Conservation (phyloP, 495 filamentous ascomycete genomes). For the Parathielavia appendiculata region DNA sequence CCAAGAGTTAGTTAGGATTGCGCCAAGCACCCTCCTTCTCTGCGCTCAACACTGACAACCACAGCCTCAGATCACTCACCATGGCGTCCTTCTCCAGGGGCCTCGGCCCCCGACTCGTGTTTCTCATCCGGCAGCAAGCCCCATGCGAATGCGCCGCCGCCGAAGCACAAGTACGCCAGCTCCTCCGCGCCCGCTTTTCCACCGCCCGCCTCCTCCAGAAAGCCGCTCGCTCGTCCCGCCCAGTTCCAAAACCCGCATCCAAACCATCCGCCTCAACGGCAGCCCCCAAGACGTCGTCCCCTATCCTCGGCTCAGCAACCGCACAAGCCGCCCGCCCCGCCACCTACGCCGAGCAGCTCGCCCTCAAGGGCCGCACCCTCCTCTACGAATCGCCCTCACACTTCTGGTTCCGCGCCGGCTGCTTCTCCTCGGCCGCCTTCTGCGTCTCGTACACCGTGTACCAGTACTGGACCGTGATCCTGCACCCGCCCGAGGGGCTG, state of each 20-base stretch:
- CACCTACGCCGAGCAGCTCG: constrained; percentile 43
- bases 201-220: constrained; percentile 20
- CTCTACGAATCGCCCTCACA: constrained; percentile 62
- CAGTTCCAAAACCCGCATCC: neutral
- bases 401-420: constrained; percentile 50
- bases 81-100: constrained; percentile 27
- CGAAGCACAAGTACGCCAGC: constrained; percentile 1
- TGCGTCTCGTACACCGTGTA: constrained; percentile 54
- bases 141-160: constrained; percentile 13
- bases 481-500: constrained; percentile 41
- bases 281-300: neutral
- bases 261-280: constrained; percentile 3
- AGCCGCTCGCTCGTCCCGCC: neutral
- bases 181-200: constrained; percentile 13
- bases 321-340: constrained; percentile 3
- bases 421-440: constrained; percentile 51
- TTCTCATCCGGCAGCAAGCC: constrained; percentile 17
- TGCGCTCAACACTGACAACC: neutral
- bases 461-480: constrained; percentile 47
- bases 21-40: neutral
- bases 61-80: constrained; percentile 1
- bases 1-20: neutral
- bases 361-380: constrained; percentile 40
- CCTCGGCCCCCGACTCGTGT: constrained; percentile 14
- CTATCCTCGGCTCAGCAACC: neutral